Evolutionary conservation across 768 basidiomycete genomes (phyloP).

Genomic region (Podaxis rugospora): DNA sequence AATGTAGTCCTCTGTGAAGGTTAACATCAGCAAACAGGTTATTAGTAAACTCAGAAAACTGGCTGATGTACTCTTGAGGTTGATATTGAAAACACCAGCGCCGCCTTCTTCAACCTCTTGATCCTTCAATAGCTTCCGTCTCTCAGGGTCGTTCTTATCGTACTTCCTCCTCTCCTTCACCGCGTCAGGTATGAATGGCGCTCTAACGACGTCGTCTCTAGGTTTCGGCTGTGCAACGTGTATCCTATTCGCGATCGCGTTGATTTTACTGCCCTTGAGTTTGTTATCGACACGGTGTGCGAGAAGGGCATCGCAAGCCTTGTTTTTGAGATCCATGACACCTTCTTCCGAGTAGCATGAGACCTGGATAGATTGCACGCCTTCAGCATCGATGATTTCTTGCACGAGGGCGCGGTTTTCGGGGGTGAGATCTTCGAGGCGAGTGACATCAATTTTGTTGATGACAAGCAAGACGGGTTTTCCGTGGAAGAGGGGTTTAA

Average conservation of each 20-base stretch:
- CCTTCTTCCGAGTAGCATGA: conserved; percentile 91
- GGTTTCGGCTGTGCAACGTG: conserved; percentile 92
- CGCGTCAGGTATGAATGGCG: conserved; percentile 85
- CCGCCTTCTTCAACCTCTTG: conserved; percentile 84
- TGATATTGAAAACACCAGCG: conserved; percentile 88
- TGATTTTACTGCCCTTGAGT: conserved; percentile 90
- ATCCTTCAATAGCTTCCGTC: conserved; percentile 71
- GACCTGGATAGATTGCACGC: conserved; percentile 73
- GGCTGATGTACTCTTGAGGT: conserved; percentile 70
- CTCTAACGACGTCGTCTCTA: conserved; percentile 84
- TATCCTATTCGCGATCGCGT: conserved; percentile 89
- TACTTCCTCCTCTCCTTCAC: conserved; percentile 77
- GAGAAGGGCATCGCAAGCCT: conserved; percentile 91
- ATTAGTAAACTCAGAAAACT: neutral
- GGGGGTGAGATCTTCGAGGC: conserved; percentile 76
- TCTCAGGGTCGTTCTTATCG: conserved; percentile 83
- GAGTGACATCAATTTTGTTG: conserved; percentile 95
- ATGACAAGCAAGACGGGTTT: conserved; percentile 94
- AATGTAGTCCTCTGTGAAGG: conserved; percentile 75
- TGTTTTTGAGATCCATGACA: conserved; percentile 94
- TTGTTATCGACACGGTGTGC: conserved; percentile 93
- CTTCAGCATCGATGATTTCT: conserved; percentile 75
- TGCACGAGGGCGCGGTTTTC: conserved; percentile 80
- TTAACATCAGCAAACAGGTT: neutral
- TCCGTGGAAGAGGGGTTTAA: conserved; percentile 93